These are phyloP conservation scores for Cavenderia fasciculata DNA, from an alignment of 78 protist species.

Conservation along the genomic window DNA sequence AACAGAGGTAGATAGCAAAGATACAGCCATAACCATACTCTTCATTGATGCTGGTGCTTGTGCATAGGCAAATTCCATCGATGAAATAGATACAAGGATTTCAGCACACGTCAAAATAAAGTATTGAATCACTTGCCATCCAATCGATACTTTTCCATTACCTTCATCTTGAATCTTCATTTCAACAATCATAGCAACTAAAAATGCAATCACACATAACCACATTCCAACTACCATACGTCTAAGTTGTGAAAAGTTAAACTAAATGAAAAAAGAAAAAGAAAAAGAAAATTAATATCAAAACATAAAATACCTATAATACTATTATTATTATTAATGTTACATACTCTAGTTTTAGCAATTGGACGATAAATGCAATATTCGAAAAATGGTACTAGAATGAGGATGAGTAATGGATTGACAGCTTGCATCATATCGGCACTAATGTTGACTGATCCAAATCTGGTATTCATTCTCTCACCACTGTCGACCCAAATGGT, in stretches of 20 bases:
- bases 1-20: constrained; percentile 70
- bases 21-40: constrained; percentile 59
- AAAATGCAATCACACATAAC: constrained; percentile 77
- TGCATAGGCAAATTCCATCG: constrained; percentile 88
- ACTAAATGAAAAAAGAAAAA: too few species aligned
- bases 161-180: constrained; percentile 41
- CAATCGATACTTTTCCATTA: neutral
- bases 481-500: constrained; percentile 79
- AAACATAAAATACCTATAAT: too few species aligned
- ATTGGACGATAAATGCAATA: constrained; percentile 69
- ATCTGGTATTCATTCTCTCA: constrained; percentile 20
- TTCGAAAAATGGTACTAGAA: constrained; percentile 85
- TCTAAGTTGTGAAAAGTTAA: constrained; percentile 56
- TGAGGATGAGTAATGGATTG: constrained; percentile 81
- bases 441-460: neutral
- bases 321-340: too few species aligned
- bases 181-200: constrained; percentile 73
- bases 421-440: constrained; percentile 85
- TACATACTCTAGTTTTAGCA: neutral
- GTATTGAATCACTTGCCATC: constrained; percentile 70
- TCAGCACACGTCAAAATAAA: constrained; percentile 76
- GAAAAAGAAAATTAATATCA: too few species aligned
- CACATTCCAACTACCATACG: constrained; percentile 86
- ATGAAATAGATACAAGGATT: constrained; percentile 82
- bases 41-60: constrained; percentile 90